phyloP scores from a whole-genome alignment of 345 rosid genomes.

The Mallotus nudiflorus region DNA sequence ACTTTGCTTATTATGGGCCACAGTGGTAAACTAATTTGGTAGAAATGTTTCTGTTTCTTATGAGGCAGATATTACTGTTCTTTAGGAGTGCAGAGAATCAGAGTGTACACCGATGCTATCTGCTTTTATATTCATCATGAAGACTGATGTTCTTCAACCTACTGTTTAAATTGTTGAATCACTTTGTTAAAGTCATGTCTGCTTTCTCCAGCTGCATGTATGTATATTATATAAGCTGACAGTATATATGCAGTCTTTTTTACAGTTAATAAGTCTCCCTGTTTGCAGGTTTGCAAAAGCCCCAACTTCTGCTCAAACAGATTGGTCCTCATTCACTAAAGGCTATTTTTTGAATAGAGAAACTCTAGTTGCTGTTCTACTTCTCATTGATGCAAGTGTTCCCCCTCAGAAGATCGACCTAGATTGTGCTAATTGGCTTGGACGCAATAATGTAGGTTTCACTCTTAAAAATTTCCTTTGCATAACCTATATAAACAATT shows the following conservation, averaged over 20 bases:
- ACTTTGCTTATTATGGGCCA: not conserved
- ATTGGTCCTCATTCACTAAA: slow-evolving; percentile 93
- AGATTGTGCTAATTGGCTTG: slow-evolving; percentile 96
- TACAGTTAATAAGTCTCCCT: not conserved
- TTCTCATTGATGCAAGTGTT: slow-evolving; percentile 85
- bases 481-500: not conserved
- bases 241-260: not conserved
- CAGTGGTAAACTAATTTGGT: not conserved
- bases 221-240: not conserved
- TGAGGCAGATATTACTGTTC: too few species aligned
- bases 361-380: slow-evolving; percentile 70
- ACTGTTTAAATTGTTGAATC: not conserved
- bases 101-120: too few species aligned
- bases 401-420: slow-evolving; percentile 92
- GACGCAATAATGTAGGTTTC: slow-evolving; percentile 68
- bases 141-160: not conserved
- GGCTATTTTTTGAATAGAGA: slow-evolving; percentile 88
- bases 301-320: slow-evolving; percentile 71
- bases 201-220: not conserved
- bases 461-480: not conserved
- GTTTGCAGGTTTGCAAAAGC: slow-evolving; percentile 76
- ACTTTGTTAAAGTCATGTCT: not conserved
- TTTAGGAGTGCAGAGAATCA: too few species aligned
- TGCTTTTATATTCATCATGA: not conserved
- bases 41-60: too few species aligned